Percentiles rank a stretch among this genome's conserved stretches.
phyloP scores from a whole-genome alignment of 2,329 filamentous ascomycete genomes.

The Alternaria panax region DNA sequence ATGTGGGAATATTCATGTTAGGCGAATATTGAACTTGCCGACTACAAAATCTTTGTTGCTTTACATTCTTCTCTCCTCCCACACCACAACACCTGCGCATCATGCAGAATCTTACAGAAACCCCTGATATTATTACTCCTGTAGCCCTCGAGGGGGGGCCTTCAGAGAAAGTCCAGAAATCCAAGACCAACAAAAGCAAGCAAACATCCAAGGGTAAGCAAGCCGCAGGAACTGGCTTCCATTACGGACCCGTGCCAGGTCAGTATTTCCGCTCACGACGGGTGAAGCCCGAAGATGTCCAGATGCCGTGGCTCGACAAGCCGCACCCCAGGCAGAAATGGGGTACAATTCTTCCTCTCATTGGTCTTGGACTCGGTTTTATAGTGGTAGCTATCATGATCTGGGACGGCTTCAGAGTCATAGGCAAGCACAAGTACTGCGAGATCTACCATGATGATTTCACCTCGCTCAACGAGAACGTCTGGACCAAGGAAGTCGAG shows the following conservation, averaged over 20 bases:
- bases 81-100: background rate
- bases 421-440: slow-evolving; percentile 78
- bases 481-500: slow-evolving; percentile 79
- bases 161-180: slow-evolving; percentile 4
- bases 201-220: background rate
- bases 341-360: slow-evolving; percentile 79
- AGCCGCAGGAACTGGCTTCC: slow-evolving; percentile 18
- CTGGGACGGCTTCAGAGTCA: slow-evolving; percentile 75
- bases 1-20: background rate
- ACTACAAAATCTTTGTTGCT: background rate
- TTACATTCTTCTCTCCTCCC: background rate
- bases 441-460: slow-evolving; percentile 72
- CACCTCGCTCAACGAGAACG: slow-evolving; percentile 61
- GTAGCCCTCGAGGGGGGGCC: background rate
- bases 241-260: slow-evolving; percentile 11
- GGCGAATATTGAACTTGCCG: background rate
- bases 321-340: slow-evolving; percentile 82
- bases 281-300: slow-evolving; percentile 74
- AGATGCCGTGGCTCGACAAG: slow-evolving; percentile 79
- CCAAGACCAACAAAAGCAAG: slow-evolving; percentile 9
- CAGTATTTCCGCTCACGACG: slow-evolving; percentile 74
- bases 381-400: slow-evolving; percentile 73
- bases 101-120: background rate
- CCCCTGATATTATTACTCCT: background rate
- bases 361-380: slow-evolving; percentile 74